Evolutionary conservation across 768 basidiomycete genomes (phyloP).

Genomic region (Psilocybe cubensis): DNA sequence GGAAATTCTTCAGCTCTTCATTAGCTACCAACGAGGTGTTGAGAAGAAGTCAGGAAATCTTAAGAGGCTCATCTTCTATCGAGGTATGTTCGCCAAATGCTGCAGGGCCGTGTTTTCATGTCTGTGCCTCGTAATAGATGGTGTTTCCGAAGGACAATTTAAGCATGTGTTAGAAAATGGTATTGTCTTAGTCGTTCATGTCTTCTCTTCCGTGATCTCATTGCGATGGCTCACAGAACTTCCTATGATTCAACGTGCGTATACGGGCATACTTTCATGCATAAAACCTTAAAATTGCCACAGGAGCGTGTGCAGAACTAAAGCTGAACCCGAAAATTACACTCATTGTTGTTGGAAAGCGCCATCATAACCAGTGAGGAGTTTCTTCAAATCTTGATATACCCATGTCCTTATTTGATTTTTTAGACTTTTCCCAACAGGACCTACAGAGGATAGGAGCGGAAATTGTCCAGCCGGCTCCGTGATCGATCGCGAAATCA

Average conservation of each 20-base stretch:
- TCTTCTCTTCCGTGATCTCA: background rate
- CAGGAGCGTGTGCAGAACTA: constrained; percentile 66
- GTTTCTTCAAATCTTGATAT: background rate
- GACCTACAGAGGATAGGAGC: constrained; percentile 52
- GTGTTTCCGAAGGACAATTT: constrained; percentile 59
- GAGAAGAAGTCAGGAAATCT: constrained; percentile 58
- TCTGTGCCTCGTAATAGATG: constrained; percentile 37
- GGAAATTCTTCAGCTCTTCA: constrained; percentile 61
- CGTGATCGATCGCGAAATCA: constrained; percentile 72
- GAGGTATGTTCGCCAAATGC: constrained; percentile 44
- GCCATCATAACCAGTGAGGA: constrained; percentile 53
- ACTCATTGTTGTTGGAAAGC: constrained; percentile 79
- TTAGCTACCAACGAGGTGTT: constrained; percentile 49
- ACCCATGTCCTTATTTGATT: background rate
- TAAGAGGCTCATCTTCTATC: constrained; percentile 75
- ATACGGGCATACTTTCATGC: background rate
- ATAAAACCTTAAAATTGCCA: background rate
- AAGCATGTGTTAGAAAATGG: constrained; percentile 58
- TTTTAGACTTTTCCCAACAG: constrained; percentile 14
- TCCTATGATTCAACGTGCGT: constrained; percentile 54
- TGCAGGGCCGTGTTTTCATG: constrained; percentile 2
- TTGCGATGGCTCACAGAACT: constrained; percentile 51
- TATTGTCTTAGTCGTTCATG: constrained; percentile 26
- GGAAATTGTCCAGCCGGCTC: constrained; percentile 81
- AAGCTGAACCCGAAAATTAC: constrained; percentile 70